Evolutionary conservation across 805 yeast genomes (phyloP).

Genomic region (Teunomyces gatunensis): DNA sequence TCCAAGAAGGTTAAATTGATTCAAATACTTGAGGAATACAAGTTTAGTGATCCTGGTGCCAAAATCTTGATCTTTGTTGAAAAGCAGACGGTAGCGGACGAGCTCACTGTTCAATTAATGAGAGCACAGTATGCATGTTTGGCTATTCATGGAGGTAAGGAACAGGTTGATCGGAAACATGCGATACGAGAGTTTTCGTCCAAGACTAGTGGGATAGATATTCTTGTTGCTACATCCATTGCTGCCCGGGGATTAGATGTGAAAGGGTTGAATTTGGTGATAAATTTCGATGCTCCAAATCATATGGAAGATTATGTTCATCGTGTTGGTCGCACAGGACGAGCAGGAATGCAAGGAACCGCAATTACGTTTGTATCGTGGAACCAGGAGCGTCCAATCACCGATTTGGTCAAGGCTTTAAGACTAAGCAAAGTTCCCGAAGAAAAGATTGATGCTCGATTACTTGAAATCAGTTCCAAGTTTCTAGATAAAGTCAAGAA

Average conservation of each 20-base stretch:
- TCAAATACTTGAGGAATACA: constrained; percentile 50
- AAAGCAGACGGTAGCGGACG: constrained; percentile 83
- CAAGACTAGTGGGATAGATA: constrained; percentile 53
- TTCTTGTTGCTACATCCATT: constrained; percentile 87
- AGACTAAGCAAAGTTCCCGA: constrained; percentile 48
- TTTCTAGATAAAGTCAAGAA: constrained; percentile 60
- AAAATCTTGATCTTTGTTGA: constrained; percentile 83
- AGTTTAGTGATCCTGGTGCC: constrained; percentile 28
- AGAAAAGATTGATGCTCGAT: constrained; percentile 48
- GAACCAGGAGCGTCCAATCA: constrained; percentile 60
- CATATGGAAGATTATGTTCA: constrained; percentile 96
- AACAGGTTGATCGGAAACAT: constrained; percentile 74
- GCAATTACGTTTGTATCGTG: constrained; percentile 60
- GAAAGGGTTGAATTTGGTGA: constrained; percentile 74
- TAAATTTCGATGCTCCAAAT: constrained; percentile 71
- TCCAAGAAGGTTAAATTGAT: constrained; percentile 56
- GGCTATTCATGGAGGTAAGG: constrained; percentile 90
- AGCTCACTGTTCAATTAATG: constrained; percentile 52
- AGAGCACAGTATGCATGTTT: constrained; percentile 56
- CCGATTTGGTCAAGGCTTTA: constrained; percentile 69
- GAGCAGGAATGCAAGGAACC: constrained; percentile 77
- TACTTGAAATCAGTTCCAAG: constrained; percentile 47
- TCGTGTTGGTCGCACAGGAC: constrained; percentile 92
- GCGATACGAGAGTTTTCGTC: constrained; percentile 65
- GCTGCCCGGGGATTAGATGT: constrained; percentile 96